Evolutionary conservation across 2,329 filamentous ascomycete species (phyloP), one percentile per base, ranked within the genome.

Genomic region (Pseudogymnoascus pannorum): DNA sequence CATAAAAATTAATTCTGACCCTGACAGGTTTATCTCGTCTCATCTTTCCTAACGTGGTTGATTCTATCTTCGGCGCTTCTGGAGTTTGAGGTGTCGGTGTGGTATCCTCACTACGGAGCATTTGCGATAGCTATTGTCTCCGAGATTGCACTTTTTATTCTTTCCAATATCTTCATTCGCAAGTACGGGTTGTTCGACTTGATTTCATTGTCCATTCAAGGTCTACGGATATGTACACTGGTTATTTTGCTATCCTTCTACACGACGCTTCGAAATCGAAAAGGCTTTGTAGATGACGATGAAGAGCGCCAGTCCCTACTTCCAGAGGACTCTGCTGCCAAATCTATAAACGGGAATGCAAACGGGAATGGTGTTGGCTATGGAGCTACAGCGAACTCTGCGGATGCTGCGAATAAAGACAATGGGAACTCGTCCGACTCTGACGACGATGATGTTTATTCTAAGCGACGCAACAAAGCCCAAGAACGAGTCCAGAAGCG

Each of bases 401-500:
- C 42, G 2, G 42, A 48, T n/a, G 24, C 42, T 7, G 20, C 63
- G 66, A 20, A 38, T 62, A 16, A 64, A 58, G n/a, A 38, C 40
- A 24, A 51, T 29, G 44, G 44, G 2, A 51, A 22, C 20, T 51
- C 44, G n/a, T 61, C 64, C 2, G 64, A 70, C 14, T 64, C 57
- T 20, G 61, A 64, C 11, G 66, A 66, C 4, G 60, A 60, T 48
- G 75, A 73, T 59, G 74, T 75, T 59, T 72, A 70, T 14, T 73
- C 76, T 1, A 83, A 87, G 62, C 78, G 73, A 57, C 76, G 82
- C 68, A 77, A 81, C 40, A 78, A 78, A 70, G 81, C 75, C 57
- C 82, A 76, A 70, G 85, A 80, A 72, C 81, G 75, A 65, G 87
- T 83, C 77, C 77, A 85, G 64, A 87, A 90, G 72, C 83, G 87